Percentiles rank a stretch among this genome's conserved stretches.
Conservation (phyloP, 306 rosid species). For the Pterocarpus santalinus region DNA sequence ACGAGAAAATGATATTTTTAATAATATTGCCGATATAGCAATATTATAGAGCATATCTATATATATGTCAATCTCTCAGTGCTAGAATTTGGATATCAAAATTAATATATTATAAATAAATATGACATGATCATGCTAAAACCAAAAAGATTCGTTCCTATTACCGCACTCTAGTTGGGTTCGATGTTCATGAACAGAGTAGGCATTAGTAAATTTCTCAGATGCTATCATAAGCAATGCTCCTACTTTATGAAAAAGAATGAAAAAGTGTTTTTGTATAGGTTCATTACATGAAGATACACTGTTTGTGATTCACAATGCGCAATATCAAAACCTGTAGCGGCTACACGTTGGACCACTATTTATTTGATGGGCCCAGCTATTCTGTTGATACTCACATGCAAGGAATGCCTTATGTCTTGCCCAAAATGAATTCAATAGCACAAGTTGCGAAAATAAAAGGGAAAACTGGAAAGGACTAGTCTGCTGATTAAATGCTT, state of each 20-base stretch:
- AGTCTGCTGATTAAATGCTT: slow-evolving; percentile 13
- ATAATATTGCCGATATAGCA: no score
- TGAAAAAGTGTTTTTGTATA: slow-evolving; percentile 8
- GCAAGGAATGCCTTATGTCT: slow-evolving; percentile 37
- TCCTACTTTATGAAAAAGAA: slow-evolving; percentile 9
- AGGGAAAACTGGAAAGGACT: background rate
- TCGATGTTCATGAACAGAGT: no score
- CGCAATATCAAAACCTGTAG: slow-evolving; percentile 1
- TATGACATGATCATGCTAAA: no score
- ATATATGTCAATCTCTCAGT: no score
- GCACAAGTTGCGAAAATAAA: background rate
- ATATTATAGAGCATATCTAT: no score
- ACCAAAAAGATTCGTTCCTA: no score
- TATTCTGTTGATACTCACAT: slow-evolving; percentile 42
- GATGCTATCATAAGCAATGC: background rate
- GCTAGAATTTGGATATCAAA: no score
- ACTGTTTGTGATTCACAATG: background rate
- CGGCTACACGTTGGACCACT: slow-evolving; percentile 19
- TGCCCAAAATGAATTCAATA: slow-evolving; percentile 38
- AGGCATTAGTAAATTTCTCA: no score
- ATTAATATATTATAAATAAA: no score
- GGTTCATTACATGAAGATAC: slow-evolving; percentile 1
- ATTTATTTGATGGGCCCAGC: slow-evolving; percentile 40
- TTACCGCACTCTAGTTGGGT: no score
- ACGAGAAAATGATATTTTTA: no score